A percentile compares a stretch with the other conserved stretches of the same genome.
phyloP scores from a whole-genome alignment of 73 alveolate genomes.

The Paramecium sexaurelia region DNA sequence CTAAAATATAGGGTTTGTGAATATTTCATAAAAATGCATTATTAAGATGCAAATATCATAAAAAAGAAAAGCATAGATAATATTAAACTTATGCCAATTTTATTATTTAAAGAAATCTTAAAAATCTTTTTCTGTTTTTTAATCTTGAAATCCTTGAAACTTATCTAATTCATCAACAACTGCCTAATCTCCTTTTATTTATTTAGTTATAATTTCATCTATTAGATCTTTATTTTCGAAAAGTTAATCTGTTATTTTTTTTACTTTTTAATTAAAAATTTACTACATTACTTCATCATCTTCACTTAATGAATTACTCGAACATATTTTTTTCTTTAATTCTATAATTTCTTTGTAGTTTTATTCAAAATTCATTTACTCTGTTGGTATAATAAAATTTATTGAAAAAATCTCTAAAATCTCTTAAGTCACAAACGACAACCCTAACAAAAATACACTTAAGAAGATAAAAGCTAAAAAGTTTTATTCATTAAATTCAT shows the following conservation, averaged over 20 bases:
- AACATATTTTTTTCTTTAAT: neutral
- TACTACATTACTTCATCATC: neutral
- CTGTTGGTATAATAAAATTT: neutral
- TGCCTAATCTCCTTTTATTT: slow-evolving; percentile 9
- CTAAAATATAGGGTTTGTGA: neutral
- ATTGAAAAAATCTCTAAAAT: neutral
- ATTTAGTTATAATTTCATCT: neutral
- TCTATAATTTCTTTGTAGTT: neutral
- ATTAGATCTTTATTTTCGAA: slow-evolving; percentile 17
- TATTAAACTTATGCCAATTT: neutral
- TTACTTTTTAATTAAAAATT: neutral
- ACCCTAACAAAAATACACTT: neutral
- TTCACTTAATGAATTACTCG: neutral
- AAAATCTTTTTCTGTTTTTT: slow-evolving; percentile 22
- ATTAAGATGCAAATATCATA: neutral
- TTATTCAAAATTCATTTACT: neutral
- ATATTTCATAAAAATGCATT: neutral
- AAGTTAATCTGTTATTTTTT: neutral
- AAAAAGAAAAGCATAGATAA: neutral
- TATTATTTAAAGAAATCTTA: neutral
- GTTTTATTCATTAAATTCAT: neutral
- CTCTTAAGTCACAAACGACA: neutral
- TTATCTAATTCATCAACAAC: slow-evolving; percentile 1
- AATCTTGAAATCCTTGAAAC: neutral
- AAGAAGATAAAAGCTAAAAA: neutral